phyloP scores from a whole-genome alignment of 441 rosid species.

The Capsella rubella region DNA sequence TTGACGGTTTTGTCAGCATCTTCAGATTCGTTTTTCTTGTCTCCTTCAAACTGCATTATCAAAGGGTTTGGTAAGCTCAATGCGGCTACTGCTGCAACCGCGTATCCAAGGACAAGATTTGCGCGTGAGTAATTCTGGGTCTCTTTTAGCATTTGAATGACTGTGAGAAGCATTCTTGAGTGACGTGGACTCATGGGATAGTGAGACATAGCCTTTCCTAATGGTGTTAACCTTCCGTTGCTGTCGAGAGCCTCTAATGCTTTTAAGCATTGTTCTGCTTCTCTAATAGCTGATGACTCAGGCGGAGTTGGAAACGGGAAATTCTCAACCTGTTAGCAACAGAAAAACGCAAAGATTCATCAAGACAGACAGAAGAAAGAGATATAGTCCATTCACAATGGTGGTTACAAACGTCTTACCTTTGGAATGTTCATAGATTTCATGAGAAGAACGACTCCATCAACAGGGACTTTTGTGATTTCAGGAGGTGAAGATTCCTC shows the following conservation, averaged over 20 bases:
- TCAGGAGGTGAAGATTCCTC: slow-evolving; percentile 83
- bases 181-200: slow-evolving; percentile 94
- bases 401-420: slow-evolving; percentile 50
- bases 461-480: slow-evolving; percentile 83
- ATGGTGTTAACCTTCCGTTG: slow-evolving; percentile 64
- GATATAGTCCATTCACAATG: slow-evolving; percentile 1
- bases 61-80: slow-evolving; percentile 78
- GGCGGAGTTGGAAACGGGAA: slow-evolving; percentile 97
- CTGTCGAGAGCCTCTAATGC: slow-evolving; percentile 78
- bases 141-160: slow-evolving; percentile 62
- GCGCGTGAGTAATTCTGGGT: slow-evolving; percentile 56
- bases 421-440: slow-evolving; percentile 85
- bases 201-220: slow-evolving; percentile 88
- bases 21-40: slow-evolving; percentile 46
- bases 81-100: slow-evolving; percentile 60
- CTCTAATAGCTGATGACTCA: slow-evolving; percentile 58
- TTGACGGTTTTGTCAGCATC: slow-evolving; percentile 44
- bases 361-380: neutral
- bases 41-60: slow-evolving; percentile 59
- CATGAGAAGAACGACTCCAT: slow-evolving; percentile 84
- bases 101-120: slow-evolving; percentile 71
- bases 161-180: slow-evolving; percentile 90
- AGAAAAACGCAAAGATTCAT: slow-evolving; percentile 14
- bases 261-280: slow-evolving; percentile 75
- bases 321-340: slow-evolving; percentile 61